phyloP scores from a whole-genome alignment of 1,284 basidiomycete species.

The Sparassis latifolia region DNA sequence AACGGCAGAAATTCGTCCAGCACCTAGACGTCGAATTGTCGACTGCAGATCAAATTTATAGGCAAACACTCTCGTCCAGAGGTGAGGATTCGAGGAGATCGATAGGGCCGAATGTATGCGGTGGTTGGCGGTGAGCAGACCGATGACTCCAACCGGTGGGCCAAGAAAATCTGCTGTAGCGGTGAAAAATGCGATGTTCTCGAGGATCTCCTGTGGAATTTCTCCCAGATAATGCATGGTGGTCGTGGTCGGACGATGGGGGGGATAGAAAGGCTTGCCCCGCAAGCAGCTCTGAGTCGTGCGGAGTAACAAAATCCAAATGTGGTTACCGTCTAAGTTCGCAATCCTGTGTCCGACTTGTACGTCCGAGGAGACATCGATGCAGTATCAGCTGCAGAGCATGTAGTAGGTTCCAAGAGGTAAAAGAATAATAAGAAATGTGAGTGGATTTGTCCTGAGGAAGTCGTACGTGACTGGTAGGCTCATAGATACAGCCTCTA shows the following conservation, averaged over 20 bases:
- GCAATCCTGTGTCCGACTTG: too few relatives aligned
- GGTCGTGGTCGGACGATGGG: not conserved
- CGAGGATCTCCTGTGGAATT: slow-evolving; percentile 35
- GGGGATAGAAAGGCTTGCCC: not conserved
- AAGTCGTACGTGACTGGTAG: too few relatives aligned
- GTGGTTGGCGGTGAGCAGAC: slow-evolving; percentile 35
- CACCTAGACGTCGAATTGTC: slow-evolving; percentile 22
- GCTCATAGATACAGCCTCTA: too few relatives aligned
- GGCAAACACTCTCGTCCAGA: slow-evolving; percentile 40
- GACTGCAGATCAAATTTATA: slow-evolving; percentile 34
- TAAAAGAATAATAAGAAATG: too few relatives aligned
- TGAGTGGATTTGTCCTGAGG: too few relatives aligned
- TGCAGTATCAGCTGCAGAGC: too few relatives aligned
- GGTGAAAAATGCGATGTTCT: slow-evolving; percentile 34
- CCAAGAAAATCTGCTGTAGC: slow-evolving; percentile 25
- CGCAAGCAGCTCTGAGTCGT: too few relatives aligned
- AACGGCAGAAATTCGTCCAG: slow-evolving; percentile 12
- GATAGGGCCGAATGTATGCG: slow-evolving; percentile 28
- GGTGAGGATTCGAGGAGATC: slow-evolving; percentile 29
- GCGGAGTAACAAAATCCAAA: too few relatives aligned
- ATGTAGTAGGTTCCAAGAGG: too few relatives aligned
- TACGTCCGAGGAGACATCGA: too few relatives aligned
- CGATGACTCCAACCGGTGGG: slow-evolving; percentile 26
- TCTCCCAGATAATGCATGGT: slow-evolving; percentile 9
- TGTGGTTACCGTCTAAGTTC: too few relatives aligned